Base-by-base conservation (phyloP, 1,284 basidiomycete species). In the Cutaneotrichosporon arboriforme region DNA sequence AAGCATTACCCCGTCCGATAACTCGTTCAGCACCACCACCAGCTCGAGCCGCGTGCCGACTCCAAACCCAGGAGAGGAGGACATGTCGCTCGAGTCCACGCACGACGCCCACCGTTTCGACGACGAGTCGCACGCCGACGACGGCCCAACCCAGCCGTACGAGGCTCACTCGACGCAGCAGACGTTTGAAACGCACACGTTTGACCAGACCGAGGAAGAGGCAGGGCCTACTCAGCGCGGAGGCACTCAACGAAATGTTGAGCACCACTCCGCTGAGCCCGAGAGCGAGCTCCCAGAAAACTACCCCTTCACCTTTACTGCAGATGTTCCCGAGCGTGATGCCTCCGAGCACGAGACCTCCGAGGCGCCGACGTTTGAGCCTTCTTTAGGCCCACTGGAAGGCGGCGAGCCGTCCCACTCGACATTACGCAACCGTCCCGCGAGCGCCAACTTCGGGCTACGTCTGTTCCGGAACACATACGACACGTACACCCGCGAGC, bases 401-500 rank as follows among this genome's bases (percentile, higher is more conserved):
- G 52, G 55, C 41, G 63, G 59, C 10, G 65, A 66, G 46, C 59
- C 65, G 2, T 61, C 65, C 0, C 65, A 68, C 41, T 70, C 64
- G 4, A 67, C 64, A 1, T 36, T 65, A 8, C 60, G 63, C 46
- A 10, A 21, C 26, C 48, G 47, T 8, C 39, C 55, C 8, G 59
- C 82, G 17, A 61, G 77, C 14, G 83, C 83, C 18, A 86, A 88
- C 65, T 83, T 87, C 4, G 84, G 84, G 14, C 80, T 92, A 8
- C 85, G 85, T 5, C 79, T 94, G 33, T 96, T 96, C 76, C 86
- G 90, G 64, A 88, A 90, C 58, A 68, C 66, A 3, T 94, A 94
- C 69, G 92, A 97, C 73, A 93, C 92, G 0, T 90, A 87, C 68
- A 96, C 91, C 2, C 83, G 90, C 35, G 87, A 93, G 40, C 89